Percentiles rank a stretch among this genome's conserved stretches.
Conservation (phyloP, 805 yeast species). For the Yamadazyma paraphyllophila region DNA sequence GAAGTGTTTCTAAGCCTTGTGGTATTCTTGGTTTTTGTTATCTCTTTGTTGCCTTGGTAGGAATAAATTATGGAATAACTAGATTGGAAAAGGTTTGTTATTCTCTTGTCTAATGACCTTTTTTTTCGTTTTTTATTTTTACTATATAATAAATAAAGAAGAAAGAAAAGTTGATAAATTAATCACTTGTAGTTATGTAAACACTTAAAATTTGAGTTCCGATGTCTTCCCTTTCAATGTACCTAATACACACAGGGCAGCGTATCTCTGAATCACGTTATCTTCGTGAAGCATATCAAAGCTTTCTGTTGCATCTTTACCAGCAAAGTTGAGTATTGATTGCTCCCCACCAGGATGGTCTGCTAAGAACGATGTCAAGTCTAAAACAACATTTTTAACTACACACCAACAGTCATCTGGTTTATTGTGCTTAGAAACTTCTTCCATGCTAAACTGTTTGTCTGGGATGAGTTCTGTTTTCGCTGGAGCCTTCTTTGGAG, state of each 20-base stretch:
- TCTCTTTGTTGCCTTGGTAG: conserved; percentile 5
- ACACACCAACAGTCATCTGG: conserved; percentile 53
- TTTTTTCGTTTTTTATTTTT: conserved; percentile 15
- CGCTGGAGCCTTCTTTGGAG: background rate
- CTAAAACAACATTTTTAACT: conserved; percentile 51
- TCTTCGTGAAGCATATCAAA: conserved; percentile 59
- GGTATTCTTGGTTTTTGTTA: conserved; percentile 4
- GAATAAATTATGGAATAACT: conserved; percentile 1
- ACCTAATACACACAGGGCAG: conserved; percentile 49
- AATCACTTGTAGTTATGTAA: background rate
- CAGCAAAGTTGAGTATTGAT: conserved; percentile 47
- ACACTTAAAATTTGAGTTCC: conserved; percentile 28
- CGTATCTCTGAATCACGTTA: conserved; percentile 49
- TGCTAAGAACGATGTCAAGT: conserved; percentile 43
- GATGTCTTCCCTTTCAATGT: conserved; percentile 48
- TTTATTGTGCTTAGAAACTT: conserved; percentile 47
- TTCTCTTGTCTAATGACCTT: conserved; percentile 1
- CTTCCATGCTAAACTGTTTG: conserved; percentile 45
- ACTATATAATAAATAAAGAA: conserved; percentile 15
- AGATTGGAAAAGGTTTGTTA: conserved; percentile 7
- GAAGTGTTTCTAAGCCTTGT: conserved; percentile 73
- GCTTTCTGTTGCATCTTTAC: conserved; percentile 49
- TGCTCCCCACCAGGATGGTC: conserved; percentile 64
- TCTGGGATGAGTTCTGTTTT: conserved; percentile 37
- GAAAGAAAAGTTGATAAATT: conserved; percentile 11